Base-by-base conservation (phyloP, 768 basidiomycete genomes). In the Mycena sanguinolenta region DNA sequence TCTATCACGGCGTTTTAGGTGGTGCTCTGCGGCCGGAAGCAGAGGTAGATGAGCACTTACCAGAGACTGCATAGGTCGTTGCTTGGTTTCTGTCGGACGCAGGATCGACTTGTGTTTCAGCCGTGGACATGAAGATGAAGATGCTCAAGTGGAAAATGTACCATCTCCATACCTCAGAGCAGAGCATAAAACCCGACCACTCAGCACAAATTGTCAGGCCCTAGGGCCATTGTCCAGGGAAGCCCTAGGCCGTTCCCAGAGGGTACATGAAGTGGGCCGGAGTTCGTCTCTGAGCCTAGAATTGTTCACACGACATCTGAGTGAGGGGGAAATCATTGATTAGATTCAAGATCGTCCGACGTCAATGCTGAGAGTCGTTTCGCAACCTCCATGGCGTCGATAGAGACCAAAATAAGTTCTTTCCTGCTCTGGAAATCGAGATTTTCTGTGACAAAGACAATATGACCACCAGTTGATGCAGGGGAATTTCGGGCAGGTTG, bases 101-200 rank as follows among this genome's bases (percentile, higher is more conserved):
- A 69, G 13, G 61, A 58, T 10, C 68, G n/a, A n/a, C n/a, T n/a
- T 55, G 57, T 49, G 49, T 9, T 34, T 39, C n/a, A 52, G 59
- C 60, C 5, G 67, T 62, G n/a, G 67, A 68, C 60, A 68, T 61
- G 60, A 68, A 68, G 42, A 50, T n/a, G 42, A 57, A 68, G 46
- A 60, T 68, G 38, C 67, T 60, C 67, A 14, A 27, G 9, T 50
- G 21, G 38, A 32, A 14, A 10, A 30, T 60, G 8, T n/a, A n/a
- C n/a, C n/a, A 65, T 32, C 14, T 16, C n/a, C 30, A 10, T 30
- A 17, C 7, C 21, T 16, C 39, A 12, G 36, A 5, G 28, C 53
- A 55, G 30, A 32, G 21, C 9, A 23, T 6, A 23, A 19, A 57
- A 21, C 21, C 14, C 34, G 49, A 50, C 38, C 23, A 25, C 67